Conservation (phyloP, 805 yeast species). For the Komagataella populi region DNA sequence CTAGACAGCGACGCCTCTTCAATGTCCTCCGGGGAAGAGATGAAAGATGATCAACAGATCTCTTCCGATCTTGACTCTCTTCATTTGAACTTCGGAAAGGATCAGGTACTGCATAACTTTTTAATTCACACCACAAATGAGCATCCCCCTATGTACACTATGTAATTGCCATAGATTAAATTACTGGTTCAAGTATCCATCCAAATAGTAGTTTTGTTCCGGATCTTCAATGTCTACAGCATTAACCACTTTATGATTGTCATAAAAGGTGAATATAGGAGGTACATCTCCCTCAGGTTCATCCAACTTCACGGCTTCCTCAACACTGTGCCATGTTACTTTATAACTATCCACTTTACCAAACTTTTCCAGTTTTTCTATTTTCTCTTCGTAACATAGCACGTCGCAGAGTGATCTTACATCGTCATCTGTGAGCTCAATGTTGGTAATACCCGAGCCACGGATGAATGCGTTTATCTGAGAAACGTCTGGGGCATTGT, state of each 20-base stretch:
- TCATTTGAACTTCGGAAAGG: neutral
- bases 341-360: slow-evolving; percentile 49
- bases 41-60: neutral
- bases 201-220: neutral
- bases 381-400: slow-evolving; percentile 70
- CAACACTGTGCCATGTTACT: slow-evolving; percentile 74
- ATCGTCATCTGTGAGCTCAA: slow-evolving; percentile 63
- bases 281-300: neutral
- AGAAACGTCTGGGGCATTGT: slow-evolving; percentile 56
- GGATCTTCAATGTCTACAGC: neutral
- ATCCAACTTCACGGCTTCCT: slow-evolving; percentile 34
- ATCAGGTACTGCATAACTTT: neutral
- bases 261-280: neutral
- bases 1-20: neutral
- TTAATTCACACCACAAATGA: neutral
- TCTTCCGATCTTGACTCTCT: neutral
- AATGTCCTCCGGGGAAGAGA: neutral
- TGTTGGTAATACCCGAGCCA: slow-evolving; percentile 62
- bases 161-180: neutral
- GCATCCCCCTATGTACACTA: neutral
- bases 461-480: slow-evolving; percentile 66
- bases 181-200: neutral
- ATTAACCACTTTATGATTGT: neutral
- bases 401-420: slow-evolving; percentile 81
- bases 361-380: slow-evolving; percentile 66